Base-by-base conservation (phyloP, 768 basidiomycete genomes). In the Kwoniella heveanensis region DNA sequence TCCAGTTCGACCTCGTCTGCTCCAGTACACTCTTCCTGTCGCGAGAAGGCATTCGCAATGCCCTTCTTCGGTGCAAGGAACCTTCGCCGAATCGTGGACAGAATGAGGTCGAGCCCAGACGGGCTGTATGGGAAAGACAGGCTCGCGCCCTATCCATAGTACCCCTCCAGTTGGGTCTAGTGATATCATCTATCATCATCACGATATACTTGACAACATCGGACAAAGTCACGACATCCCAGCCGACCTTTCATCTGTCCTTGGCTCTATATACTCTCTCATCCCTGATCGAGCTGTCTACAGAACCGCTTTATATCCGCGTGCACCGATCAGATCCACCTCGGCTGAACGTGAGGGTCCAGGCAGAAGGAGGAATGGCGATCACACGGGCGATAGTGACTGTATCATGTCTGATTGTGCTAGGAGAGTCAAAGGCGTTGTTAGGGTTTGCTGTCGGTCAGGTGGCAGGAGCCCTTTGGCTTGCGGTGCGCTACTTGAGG, bases 1-100 rank as follows among this genome's bases (percentile, higher is more conserved):
- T 99, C 65, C 94, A 96, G 72, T 92, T 98, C 79, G 96, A 98
- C 77, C 85, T 97, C 26, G 76, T 98, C 25, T 84, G 90, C 50
- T 90, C 88, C 69, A 92, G 92, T 12, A 90, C 94, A 71, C 83
- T 98, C 48, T 97, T 98, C 79, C 83, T 98, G 8, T 88, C 89
- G 32, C 84, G 96, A n/a, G 96, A 99, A 79, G 95, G 94, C 19
- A 85, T 98, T 8, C 85, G 96, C 44, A 91, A 89, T 76, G 87
- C 90, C 6, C 84, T 96, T 4, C 83, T 96, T 17, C 86, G 93
- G n/a, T 83, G 52, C 22, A 55, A 52, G n/a, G n/a, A 47, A 24
- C 58, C n/a, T n/a, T n/a, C n/a, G n/a, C n/a, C n/a, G n/a, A n/a
- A n/a, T n/a, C n/a, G n/a, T n/a, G n/a, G n/a, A n/a, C n/a, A n/a